These are phyloP conservation scores for Hypsizygus marmoreus DNA, from an alignment of 768 basidiomycete genomes.

Conservation along the genomic window DNA sequence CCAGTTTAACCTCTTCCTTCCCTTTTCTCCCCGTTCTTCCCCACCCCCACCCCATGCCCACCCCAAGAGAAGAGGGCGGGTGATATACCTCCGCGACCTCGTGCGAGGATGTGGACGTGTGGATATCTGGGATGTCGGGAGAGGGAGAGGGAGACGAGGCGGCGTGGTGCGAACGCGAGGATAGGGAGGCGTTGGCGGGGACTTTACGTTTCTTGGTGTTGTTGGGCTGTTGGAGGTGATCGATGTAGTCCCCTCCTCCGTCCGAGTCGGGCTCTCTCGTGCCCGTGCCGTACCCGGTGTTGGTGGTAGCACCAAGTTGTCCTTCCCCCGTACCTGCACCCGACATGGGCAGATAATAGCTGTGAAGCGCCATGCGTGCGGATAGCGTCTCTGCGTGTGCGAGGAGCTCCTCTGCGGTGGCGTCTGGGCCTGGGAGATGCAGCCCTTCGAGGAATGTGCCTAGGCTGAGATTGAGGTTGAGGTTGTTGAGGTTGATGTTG, in stretches of 20 bases:
- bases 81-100: too few species aligned
- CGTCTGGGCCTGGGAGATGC: conserved; percentile 43
- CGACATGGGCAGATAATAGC: conserved; percentile 62
- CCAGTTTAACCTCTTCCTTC: too few species aligned
- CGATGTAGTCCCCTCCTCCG: conserved; percentile 46
- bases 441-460: conserved; percentile 14
- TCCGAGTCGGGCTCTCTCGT: conserved; percentile 3
- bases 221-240: conserved; percentile 75
- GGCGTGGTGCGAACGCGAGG: conserved; percentile 40
- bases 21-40: too few species aligned
- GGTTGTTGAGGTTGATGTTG: background rate
- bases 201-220: conserved; percentile 92
- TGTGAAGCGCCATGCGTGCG: conserved; percentile 60
- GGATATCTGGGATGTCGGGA: too few species aligned
- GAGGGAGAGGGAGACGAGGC: too few species aligned
- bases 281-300: too few species aligned
- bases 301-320: conserved; percentile 7
- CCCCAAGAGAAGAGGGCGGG: too few species aligned
- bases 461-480: background rate
- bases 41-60: too few species aligned
- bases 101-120: too few species aligned
- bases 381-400: conserved; percentile 59
- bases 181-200: conserved; percentile 62
- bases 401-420: conserved; percentile 58
- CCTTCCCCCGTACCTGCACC: conserved; percentile 33